Evolutionary conservation across 495 filamentous ascomycete species (phyloP).

Genomic region (Penicillium paradoxum): DNA sequence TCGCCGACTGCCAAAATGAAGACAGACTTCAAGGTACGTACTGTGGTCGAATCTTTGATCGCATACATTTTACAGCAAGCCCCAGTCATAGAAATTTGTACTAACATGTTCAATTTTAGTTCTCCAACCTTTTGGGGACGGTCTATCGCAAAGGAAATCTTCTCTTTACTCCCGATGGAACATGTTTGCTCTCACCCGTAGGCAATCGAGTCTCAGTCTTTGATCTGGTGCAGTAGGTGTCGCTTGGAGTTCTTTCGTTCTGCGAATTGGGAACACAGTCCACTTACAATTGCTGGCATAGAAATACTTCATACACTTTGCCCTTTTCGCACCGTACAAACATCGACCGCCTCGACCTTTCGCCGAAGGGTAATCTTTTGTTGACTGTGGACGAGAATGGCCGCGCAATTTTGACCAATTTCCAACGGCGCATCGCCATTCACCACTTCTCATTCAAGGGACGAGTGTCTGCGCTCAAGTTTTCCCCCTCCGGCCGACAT

Average conservation of each 20-base stretch:
- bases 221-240: conserved; percentile 82
- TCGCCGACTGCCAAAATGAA: conserved; percentile 64
- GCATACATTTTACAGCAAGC: not conserved
- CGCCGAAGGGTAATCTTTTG: conserved; percentile 82
- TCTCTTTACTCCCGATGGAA: conserved; percentile 94
- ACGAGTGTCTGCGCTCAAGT: conserved; percentile 76
- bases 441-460: conserved; percentile 92
- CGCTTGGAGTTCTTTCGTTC: not conserved
- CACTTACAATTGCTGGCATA: conserved; percentile 28
- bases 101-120: conserved; percentile 44
- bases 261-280: not conserved
- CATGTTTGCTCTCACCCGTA: conserved; percentile 91
- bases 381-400: conserved; percentile 94
- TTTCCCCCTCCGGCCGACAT: conserved; percentile 85
- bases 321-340: conserved; percentile 93
- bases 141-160: conserved; percentile 97
- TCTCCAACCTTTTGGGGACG: conserved; percentile 92
- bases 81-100: not conserved
- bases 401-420: conserved; percentile 83
- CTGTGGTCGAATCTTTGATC: not conserved
- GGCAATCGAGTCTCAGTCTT: conserved; percentile 95
- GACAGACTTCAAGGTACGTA: conserved; percentile 82
- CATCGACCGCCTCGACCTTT: conserved; percentile 79
- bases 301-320: conserved; percentile 93
- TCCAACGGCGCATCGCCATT: conserved; percentile 75